A percentile compares a stretch with the other conserved stretches of the same genome.
These are phyloP conservation scores for Selaginella moellendorffii DNA, from an alignment of 75 land plant genomes.

Conservation along the genomic window DNA sequence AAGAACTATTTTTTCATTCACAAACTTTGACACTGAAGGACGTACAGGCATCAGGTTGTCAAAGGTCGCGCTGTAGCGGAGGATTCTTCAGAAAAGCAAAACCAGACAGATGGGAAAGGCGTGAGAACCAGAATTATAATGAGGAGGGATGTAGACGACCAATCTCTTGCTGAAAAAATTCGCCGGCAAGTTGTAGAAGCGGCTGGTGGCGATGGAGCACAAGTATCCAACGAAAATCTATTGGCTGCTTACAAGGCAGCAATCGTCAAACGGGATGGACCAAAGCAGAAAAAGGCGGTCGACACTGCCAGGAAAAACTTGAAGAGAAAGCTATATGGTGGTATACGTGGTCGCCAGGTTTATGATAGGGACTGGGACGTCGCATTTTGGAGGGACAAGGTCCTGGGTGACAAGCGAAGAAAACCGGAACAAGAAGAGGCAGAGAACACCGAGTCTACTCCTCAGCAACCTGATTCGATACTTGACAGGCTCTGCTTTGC, in stretches of 20 bases:
- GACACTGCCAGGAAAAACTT: conserved; percentile 50
- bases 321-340: conserved; percentile 77
- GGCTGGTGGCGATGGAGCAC: too few species aligned
- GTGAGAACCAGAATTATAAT: conserved; percentile 75
- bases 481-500: conserved; percentile 81
- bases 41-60: too few species aligned
- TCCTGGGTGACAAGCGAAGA: conserved; percentile 29
- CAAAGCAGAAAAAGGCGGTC: not conserved
- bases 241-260: conserved; percentile 66
- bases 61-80: too few species aligned
- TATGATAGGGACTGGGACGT: conserved; percentile 90
- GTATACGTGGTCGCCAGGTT: conserved; percentile 44
- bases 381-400: conserved; percentile 52
- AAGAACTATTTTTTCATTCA: too few species aligned
- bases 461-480: conserved; percentile 32
- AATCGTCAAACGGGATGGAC: not conserved
- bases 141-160: conserved; percentile 35
- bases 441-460: conserved; percentile 12
- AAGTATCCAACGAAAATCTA: conserved; percentile 52
- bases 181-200: conserved; percentile 58
- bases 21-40: too few species aligned
- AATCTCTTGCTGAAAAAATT: conserved; percentile 41
- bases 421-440: conserved; percentile 43
- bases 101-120: not conserved
- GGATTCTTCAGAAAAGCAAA: too few species aligned